These are phyloP conservation scores for Fusarium irregulare DNA, from an alignment of 2,329 filamentous ascomycete genomes.

Conservation along the genomic window DNA sequence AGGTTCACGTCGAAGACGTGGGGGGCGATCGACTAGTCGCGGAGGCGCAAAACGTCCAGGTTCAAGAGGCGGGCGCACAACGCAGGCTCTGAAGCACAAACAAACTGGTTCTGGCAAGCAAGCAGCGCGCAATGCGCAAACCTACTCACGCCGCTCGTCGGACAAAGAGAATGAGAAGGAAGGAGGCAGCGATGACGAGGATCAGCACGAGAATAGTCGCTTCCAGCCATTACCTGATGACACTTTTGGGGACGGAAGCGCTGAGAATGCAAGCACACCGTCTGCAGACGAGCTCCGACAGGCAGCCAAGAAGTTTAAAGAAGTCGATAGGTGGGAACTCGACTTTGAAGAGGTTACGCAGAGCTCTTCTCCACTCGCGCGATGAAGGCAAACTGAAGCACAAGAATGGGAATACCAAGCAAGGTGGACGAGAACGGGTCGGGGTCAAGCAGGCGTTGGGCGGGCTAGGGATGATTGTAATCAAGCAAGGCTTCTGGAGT, in stretches of 20 bases:
- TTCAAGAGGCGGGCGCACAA: conserved; percentile 44
- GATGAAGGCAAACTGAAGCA: conserved; percentile 49
- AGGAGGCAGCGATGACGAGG: conserved; percentile 47
- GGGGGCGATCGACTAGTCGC: conserved; percentile 47
- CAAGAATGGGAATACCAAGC: neutral
- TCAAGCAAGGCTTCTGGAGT: conserved; percentile 29
- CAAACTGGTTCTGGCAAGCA: conserved; percentile 40
- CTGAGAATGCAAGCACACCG: conserved; percentile 52
- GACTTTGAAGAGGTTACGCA: conserved; percentile 73
- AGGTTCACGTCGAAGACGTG: conserved; percentile 51
- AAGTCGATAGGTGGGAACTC: conserved; percentile 76
- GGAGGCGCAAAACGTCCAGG: conserved; percentile 45
- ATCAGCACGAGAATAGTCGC: conserved; percentile 51
- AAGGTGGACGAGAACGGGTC: neutral
- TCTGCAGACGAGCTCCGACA: conserved; percentile 67
- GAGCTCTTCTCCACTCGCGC: conserved; percentile 64
- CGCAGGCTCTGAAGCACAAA: conserved; percentile 42
- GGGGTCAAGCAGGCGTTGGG: conserved; percentile 27
- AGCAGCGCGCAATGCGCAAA: conserved; percentile 52
- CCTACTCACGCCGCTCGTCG: conserved; percentile 63
- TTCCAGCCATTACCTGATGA: conserved; percentile 60
- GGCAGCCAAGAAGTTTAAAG: conserved; percentile 72
- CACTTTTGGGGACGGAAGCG: conserved; percentile 51
- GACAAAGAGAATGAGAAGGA: conserved; percentile 67
- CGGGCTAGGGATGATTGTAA: conserved; percentile 10